Percentiles rank a stretch among this genome's conserved stretches.
These are phyloP conservation scores for Sporothrix euskadiensis DNA, from an alignment of 2,329 filamentous ascomycete species.

Conservation along the genomic window DNA sequence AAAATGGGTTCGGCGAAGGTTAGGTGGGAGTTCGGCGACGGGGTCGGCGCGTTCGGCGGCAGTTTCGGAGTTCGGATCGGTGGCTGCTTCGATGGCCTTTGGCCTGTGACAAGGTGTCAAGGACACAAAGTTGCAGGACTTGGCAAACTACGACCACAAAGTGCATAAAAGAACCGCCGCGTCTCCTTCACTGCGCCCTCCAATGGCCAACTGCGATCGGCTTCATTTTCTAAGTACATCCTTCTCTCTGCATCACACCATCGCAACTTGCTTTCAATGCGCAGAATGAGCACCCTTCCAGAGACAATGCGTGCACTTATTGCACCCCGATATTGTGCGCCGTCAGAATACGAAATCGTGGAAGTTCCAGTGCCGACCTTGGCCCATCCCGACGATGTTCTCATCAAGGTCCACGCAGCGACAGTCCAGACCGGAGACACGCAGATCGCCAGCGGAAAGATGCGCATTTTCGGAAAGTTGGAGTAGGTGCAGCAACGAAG, in stretches of 20 bases:
- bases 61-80: background rate
- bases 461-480: background rate
- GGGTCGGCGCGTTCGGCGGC: background rate
- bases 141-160: background rate
- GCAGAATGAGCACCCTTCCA: background rate
- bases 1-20: background rate
- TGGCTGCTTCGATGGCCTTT: background rate
- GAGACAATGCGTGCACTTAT: conserved; percentile 48
- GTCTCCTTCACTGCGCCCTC: background rate
- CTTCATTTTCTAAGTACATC: background rate
- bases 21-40: background rate
- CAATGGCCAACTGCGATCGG: background rate
- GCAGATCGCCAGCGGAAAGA: conserved; percentile 37
- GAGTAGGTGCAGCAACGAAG: background rate
- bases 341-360: conserved; percentile 37
- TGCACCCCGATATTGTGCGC: conserved; percentile 44
- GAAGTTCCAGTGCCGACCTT: conserved; percentile 50
- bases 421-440: conserved; percentile 42
- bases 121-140: background rate
- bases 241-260: background rate
- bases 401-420: conserved; percentile 45
- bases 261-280: background rate
- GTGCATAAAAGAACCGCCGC: background rate
- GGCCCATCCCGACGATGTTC: conserved; percentile 45
- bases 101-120: background rate